These are phyloP conservation scores for Basidioascus undulatus DNA, from an alignment of 768 basidiomycete species.

Conservation along the genomic window DNA sequence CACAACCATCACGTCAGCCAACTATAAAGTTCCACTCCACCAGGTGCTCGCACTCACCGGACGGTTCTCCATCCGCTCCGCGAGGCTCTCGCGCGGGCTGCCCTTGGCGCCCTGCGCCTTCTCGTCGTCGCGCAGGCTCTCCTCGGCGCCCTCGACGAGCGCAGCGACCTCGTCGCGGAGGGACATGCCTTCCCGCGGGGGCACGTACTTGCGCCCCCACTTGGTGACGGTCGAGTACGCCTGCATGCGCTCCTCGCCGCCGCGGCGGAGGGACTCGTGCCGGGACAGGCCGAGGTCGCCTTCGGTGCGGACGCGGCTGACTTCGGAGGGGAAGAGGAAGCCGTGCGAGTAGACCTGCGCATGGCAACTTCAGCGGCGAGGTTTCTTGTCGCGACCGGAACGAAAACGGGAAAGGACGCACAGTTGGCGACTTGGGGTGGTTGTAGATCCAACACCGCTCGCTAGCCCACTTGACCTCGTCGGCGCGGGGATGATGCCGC, in stretches of 20 bases:
- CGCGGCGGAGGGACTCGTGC: constrained; percentile 14
- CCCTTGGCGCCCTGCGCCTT: no score
- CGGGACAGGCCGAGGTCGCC: constrained; percentile 17
- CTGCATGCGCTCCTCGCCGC: constrained; percentile 19
- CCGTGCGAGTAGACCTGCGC: constrained; percentile 75
- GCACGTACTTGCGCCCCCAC: constrained; percentile 51
- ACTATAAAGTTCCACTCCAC: constrained; percentile 2
- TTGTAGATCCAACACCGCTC: constrained; percentile 97
- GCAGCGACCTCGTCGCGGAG: constrained; percentile 59
- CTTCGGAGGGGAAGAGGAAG: constrained; percentile 79
- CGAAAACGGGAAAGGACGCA: constrained; percentile 29
- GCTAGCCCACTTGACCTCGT: constrained; percentile 62
- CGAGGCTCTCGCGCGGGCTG: no score
- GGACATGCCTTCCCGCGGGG: constrained; percentile 40
- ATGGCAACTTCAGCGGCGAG: no score
- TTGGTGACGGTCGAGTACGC: constrained; percentile 65
- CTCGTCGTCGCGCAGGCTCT: constrained; percentile 21
- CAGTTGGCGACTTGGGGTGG: constrained; percentile 79
- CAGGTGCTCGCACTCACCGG: constrained; percentile 2
- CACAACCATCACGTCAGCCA: neutral
- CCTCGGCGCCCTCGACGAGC: constrained; percentile 47
- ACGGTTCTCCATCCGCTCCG: no score
- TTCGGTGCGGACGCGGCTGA: constrained; percentile 34
- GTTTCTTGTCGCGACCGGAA: no score
- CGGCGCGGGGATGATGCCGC: constrained; percentile 43